These are phyloP conservation scores for Phytophthora sp. DNA, from an alignment of 352 stramenopile species.

Conservation along the genomic window DNA sequence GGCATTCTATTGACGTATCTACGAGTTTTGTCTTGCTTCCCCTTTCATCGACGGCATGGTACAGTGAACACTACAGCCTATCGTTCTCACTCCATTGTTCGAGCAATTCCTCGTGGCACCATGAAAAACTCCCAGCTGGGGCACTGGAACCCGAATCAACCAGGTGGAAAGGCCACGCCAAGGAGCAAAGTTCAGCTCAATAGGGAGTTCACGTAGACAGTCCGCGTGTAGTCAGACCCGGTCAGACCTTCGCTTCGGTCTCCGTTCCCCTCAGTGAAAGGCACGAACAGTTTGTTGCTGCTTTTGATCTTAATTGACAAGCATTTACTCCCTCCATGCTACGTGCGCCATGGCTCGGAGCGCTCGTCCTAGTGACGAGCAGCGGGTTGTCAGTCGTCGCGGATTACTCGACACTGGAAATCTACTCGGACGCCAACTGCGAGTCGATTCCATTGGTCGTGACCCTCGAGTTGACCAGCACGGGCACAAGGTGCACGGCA, in stretches of 20 bases:
- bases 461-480: conserved; percentile 31
- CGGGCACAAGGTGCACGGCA: conserved; percentile 22
- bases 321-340: conserved; percentile 18
- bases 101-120: conserved; percentile 38
- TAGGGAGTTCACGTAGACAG: conserved; percentile 39
- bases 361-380: conserved; percentile 28
- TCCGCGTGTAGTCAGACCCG: conserved; percentile 27
- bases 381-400: conserved; percentile 18
- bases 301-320: too few species aligned
- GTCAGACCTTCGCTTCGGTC: conserved; percentile 21
- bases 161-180: conserved; percentile 27
- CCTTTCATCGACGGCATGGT: too few species aligned
- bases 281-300: conserved; percentile 19
- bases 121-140: conserved; percentile 23
- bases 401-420: conserved; percentile 41
- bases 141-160: conserved; percentile 30
- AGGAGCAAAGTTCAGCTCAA: conserved; percentile 42
- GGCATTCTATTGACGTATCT: too few species aligned
- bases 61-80: too few species aligned
- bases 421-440: conserved; percentile 45
- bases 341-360: conserved; percentile 36
- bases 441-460: conserved; percentile 40
- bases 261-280: conserved; percentile 27
- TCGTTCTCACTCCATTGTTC: too few species aligned
- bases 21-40: too few species aligned